These are phyloP conservation scores for Clarireedia hainanense DNA, from an alignment of 2,329 filamentous ascomycete genomes.

Conservation along the genomic window DNA sequence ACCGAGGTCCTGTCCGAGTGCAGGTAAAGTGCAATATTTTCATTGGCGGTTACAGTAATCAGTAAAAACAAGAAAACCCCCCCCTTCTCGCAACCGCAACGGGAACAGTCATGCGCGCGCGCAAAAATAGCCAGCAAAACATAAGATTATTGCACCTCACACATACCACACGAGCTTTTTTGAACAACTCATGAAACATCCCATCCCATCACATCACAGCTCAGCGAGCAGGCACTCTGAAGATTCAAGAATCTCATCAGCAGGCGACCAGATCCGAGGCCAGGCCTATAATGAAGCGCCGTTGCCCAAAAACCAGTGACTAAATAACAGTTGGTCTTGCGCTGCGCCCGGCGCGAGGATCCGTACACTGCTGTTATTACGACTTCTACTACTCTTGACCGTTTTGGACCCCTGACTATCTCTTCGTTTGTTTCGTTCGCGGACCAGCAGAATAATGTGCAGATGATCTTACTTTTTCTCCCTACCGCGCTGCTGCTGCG, in stretches of 20 bases:
- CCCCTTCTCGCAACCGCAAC: too few relatives aligned
- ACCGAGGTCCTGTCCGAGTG: too few relatives aligned
- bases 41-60: background rate
- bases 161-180: too few relatives aligned
- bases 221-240: background rate
- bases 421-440: too few relatives aligned
- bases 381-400: too few relatives aligned
- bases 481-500: too few relatives aligned
- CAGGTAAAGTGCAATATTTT: too few relatives aligned
- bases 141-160: background rate
- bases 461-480: too few relatives aligned
- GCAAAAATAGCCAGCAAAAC: background rate
- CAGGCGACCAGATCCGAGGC: background rate
- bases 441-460: too few relatives aligned
- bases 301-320: too few relatives aligned
- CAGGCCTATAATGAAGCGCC: background rate
- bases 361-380: background rate
- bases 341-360: background rate
- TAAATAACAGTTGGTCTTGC: background rate
- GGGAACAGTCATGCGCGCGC: background rate
- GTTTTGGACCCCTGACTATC: too few relatives aligned
- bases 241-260: background rate
- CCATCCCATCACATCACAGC: background rate
- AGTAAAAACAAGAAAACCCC: too few relatives aligned
- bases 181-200: background rate